phyloP scores from a whole-genome alignment of 352 stramenopile species.

The Vaucheria bursata region DNA sequence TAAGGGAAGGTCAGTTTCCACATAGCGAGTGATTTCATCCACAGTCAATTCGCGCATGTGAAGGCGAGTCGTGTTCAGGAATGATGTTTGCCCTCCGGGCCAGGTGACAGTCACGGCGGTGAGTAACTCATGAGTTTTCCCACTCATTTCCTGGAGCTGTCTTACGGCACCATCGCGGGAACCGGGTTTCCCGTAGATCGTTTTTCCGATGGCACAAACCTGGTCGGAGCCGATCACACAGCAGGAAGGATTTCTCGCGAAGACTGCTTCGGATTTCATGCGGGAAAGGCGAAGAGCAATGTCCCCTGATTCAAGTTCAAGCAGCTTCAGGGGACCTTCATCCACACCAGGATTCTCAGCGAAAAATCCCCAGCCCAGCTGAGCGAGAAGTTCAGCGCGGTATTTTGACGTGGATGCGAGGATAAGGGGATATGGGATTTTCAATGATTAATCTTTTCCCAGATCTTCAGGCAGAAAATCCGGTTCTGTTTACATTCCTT shows the following conservation, averaged over 20 bases:
- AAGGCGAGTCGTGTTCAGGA: neutral
- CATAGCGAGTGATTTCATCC: neutral
- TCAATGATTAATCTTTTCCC: slow-evolving; percentile 4
- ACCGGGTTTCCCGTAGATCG: neutral
- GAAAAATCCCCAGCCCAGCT: neutral
- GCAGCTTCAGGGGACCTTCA: neutral
- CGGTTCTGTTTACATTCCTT: neutral
- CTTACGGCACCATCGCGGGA: neutral
- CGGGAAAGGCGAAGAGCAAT: neutral
- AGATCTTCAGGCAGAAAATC: neutral
- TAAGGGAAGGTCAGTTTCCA: neutral
- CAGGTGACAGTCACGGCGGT: neutral
- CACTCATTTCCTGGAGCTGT: neutral
- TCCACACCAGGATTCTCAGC: neutral
- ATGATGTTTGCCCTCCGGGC: neutral
- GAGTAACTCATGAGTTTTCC: neutral
- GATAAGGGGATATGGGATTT: neutral
- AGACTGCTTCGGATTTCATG: neutral
- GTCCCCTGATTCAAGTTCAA: neutral
- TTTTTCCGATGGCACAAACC: neutral
- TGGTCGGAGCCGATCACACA: neutral
- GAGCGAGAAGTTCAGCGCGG: neutral
- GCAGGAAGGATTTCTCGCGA: neutral
- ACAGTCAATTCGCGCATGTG: neutral
- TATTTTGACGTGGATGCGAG: slow-evolving; percentile 1